Conservation (phyloP, 1,139 yeast species). For the Meyerozyma guilliermondii region DNA sequence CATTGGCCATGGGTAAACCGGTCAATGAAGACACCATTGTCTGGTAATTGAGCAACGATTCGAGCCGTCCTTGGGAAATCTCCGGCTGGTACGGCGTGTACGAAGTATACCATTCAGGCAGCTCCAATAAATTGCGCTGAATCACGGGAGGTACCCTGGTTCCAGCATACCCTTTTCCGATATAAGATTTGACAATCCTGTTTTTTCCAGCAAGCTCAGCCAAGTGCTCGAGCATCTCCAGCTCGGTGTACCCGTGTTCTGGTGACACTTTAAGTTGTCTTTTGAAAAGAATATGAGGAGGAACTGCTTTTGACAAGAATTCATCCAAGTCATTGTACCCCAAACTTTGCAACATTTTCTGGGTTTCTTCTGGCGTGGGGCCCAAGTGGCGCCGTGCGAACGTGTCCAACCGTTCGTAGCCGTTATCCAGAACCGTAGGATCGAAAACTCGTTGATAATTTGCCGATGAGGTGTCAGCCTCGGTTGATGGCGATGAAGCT, state of each 20-base stretch:
- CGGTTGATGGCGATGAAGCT: conserved; percentile 15
- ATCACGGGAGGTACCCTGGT: conserved; percentile 88
- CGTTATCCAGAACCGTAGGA: conserved; percentile 17
- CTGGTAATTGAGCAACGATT: conserved; percentile 84
- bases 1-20: conserved; percentile 89
- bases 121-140: conserved; percentile 85
- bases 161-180: conserved; percentile 94
- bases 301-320: conserved; percentile 71
- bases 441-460: conserved; percentile 37
- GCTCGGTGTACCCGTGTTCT: conserved; percentile 70
- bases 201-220: conserved; percentile 70
- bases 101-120: conserved; percentile 98
- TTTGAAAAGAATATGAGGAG: conserved; percentile 65
- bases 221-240: conserved; percentile 70
- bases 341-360: conserved; percentile 57
- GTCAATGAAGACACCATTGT: conserved; percentile 86
- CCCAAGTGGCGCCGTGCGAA: conserved; percentile 92
- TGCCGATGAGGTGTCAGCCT: conserved; percentile 44
- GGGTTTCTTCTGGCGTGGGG: conserved; percentile 61
- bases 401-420: conserved; percentile 56
- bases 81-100: conserved; percentile 99
- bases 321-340: conserved; percentile 66
- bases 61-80: conserved; percentile 93
- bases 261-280: conserved; percentile 64
- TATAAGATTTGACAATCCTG: conserved; percentile 63